Percentiles rank a stretch among this genome's conserved stretches.
These are phyloP conservation scores for Daldinia sp. DNA, from an alignment of 2,329 filamentous ascomycete genomes.

Conservation along the genomic window DNA sequence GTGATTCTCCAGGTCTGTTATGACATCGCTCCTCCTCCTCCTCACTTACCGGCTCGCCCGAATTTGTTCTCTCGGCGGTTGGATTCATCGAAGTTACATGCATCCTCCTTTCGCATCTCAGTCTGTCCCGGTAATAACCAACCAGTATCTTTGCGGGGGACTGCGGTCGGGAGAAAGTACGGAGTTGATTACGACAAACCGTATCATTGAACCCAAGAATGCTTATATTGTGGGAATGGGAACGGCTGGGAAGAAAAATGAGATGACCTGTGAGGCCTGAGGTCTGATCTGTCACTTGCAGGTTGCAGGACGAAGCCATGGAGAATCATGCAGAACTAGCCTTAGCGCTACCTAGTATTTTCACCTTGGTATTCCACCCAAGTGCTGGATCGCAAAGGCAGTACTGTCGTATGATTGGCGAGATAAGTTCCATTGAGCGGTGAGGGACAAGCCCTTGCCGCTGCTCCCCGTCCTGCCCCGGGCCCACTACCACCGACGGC, in stretches of 20 bases:
- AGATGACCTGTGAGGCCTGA: conserved; percentile 12
- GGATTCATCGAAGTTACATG: background rate
- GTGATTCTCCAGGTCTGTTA: conserved; percentile 4
- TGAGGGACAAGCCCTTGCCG: conserved; percentile 27
- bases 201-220: background rate
- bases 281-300: conserved; percentile 29
- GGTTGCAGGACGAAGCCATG: conserved; percentile 19
- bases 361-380: conserved; percentile 30
- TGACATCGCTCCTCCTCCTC: conserved; percentile 5
- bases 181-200: background rate
- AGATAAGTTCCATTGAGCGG: conserved; percentile 30
- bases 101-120: background rate
- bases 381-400: conserved; percentile 12
- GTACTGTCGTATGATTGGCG: conserved; percentile 21
- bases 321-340: conserved; percentile 25
- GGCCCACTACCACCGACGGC: conserved; percentile 33
- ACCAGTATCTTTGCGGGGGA: background rate
- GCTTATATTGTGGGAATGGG: conserved; percentile 9
- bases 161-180: background rate
- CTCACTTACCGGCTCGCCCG: conserved; percentile 15
- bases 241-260: conserved; percentile 2
- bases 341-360: conserved; percentile 26
- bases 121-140: background rate
- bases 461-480: conserved; percentile 33
- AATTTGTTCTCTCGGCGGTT: conserved; percentile 1